Base-by-base conservation (phyloP, 2,329 filamentous ascomycete genomes). In the Lachnellula arida region DNA sequence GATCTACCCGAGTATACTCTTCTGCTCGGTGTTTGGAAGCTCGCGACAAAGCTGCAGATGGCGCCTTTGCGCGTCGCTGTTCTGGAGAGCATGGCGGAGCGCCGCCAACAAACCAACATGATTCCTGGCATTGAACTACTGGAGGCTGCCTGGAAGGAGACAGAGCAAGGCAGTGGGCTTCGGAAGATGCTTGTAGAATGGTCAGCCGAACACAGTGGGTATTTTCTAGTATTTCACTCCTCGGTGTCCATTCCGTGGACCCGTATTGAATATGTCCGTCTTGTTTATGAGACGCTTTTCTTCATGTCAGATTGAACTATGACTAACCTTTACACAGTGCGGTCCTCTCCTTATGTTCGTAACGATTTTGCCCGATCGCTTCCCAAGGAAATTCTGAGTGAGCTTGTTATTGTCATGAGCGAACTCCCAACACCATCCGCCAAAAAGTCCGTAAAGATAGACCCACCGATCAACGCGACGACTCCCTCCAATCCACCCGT, bases 361-460 rank as follows among this genome's bases (percentile, higher is more conserved):
- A 74, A 78, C 8, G 79, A 82, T 57, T 85, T 85, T 63, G 82
- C 80, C 44, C 80, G 79, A 62, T 81, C 81, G 0, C 74, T 86
- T 3, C 82, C 83, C 0, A 79, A 85, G 59, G 81, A 84, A 62
- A 80, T 86, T 1, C 71, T 86, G 6, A 83, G 80, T 59, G 82
- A 85, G 67, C 75, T 86, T 5, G 82, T 86, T 0, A 76, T 86
- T 2, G 74, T 79, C 12, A 84, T 86, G 81, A 83, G 80, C 66
- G 77, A 79, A 19, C 71, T 82, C 55, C 76, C 65, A 48, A 44
- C 25, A 28, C 4, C 12, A 5, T 23, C 44, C 12, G 22, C 8
- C 23, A 47, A 8, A 32, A 47, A 34, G 23, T 28, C 44, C 9
- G 44, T 47, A 15, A 47, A 32, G 15, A 22, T 47, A 22, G 23